Percentiles rank a stretch among this genome's conserved stretches.
Conservation (phyloP, 805 yeast species). For the Kregervanrija delftensis region DNA sequence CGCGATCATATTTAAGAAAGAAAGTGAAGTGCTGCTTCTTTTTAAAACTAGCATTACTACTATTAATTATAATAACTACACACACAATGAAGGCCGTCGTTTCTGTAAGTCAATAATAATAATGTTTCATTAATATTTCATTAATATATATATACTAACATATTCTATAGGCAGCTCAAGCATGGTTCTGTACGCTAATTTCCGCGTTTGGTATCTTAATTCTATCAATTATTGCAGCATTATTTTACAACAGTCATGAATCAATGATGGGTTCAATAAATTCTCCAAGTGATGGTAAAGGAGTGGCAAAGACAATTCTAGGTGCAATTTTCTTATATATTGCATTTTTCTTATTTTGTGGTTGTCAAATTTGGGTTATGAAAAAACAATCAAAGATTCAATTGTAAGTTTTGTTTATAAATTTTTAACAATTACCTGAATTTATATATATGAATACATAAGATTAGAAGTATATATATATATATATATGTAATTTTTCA, state of each 20-base stretch:
- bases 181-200: constrained; percentile 91
- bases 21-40: no score
- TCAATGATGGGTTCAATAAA: constrained; percentile 85
- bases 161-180: constrained; percentile 56
- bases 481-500: no score
- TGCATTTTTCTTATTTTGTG: constrained; percentile 81
- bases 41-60: no score
- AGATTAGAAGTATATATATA: no score
- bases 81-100: constrained; percentile 26
- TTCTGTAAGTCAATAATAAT: constrained; percentile 20
- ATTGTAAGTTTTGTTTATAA: constrained; percentile 19
- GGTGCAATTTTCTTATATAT: constrained; percentile 83
- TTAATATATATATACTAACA: background rate
- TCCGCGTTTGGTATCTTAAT: constrained; percentile 91
- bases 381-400: constrained; percentile 63
- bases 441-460: no score
- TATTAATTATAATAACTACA: no score
- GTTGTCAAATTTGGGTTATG: constrained; percentile 66
- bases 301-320: constrained; percentile 81
- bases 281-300: constrained; percentile 90
- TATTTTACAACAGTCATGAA: constrained; percentile 78
- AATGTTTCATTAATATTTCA: background rate
- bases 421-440: no score
- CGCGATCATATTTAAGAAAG: no score
- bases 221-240: constrained; percentile 73